A percentile compares a stretch with the other conserved stretches of the same genome.
These are phyloP conservation scores for Sarocladium kiliense DNA, from an alignment of 2,329 filamentous ascomycete species.

Conservation along the genomic window DNA sequence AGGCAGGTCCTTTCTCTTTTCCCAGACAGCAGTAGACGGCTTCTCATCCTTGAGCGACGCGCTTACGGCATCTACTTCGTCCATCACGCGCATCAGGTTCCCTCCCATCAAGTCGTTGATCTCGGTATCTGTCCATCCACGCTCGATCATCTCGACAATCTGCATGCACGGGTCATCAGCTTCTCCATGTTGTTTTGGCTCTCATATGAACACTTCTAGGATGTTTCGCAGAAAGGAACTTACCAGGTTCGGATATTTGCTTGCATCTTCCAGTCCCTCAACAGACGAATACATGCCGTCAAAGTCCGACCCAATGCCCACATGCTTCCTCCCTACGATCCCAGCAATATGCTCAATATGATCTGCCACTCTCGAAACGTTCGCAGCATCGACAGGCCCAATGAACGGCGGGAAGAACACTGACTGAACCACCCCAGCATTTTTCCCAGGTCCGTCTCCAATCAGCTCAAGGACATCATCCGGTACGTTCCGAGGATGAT, in stretches of 20 bases:
- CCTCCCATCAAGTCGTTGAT: constrained; percentile 6
- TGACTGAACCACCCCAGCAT: constrained; percentile 55
- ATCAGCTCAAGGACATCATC: constrained; percentile 77
- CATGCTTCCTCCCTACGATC: constrained; percentile 73
- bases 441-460: constrained; percentile 26
- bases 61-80: constrained; percentile 8
- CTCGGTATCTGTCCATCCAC: neutral
- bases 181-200: constrained; percentile 6
- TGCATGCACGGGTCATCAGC: neutral
- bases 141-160: constrained; percentile 9
- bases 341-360: constrained; percentile 76
- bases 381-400: constrained; percentile 53
- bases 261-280: constrained; percentile 71
- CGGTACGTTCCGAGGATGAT: constrained; percentile 76
- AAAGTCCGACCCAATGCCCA: constrained; percentile 80
- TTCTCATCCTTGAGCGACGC: neutral
- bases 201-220: no score
- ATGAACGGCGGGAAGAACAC: constrained; percentile 73
- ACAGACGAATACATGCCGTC: constrained; percentile 66
- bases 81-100: constrained; percentile 10
- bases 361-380: constrained; percentile 48
- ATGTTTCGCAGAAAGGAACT: neutral
- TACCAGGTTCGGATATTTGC: constrained; percentile 57
- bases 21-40: constrained; percentile 1
- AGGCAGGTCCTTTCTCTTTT: constrained; percentile 5